phyloP scores from a whole-genome alignment of 768 basidiomycete genomes.

The Stropharia rugosoannulata region DNA sequence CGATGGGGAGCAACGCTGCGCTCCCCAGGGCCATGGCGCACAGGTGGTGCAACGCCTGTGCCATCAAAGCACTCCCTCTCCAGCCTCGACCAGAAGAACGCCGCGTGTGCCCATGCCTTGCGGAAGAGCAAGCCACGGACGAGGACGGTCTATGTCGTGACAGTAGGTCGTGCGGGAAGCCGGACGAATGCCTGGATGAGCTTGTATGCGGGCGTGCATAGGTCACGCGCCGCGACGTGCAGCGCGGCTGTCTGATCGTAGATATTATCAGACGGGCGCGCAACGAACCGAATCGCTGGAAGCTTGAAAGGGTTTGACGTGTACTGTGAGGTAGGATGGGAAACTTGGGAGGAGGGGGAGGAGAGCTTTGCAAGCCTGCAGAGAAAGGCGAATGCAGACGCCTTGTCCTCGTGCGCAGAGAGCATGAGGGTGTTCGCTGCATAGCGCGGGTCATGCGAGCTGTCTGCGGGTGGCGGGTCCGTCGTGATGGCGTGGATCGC shows the following conservation, averaged over 20 bases:
- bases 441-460: conserved; percentile 17
- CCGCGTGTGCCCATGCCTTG: conserved; percentile 36
- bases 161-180: conserved; percentile 34
- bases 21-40: neutral
- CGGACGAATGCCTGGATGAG: conserved; percentile 38
- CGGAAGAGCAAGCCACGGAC: conserved; percentile 53
- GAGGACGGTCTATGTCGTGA: conserved; percentile 51
- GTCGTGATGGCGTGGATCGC: conserved; percentile 29
- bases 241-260: conserved; percentile 49
- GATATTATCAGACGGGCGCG: conserved; percentile 34
- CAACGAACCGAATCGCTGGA: conserved; percentile 10
- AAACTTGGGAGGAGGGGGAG: too few relatives aligned
- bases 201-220: conserved; percentile 22
- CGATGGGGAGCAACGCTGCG: too few relatives aligned
- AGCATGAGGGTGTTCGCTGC: conserved; percentile 45
- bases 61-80: neutral
- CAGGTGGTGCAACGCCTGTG: neutral
- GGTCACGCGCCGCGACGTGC: conserved; percentile 42
- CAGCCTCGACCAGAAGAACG: conserved; percentile 43
- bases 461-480: conserved; percentile 4
- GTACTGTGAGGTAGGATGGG: neutral
- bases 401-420: conserved; percentile 36
- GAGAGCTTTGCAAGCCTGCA: conserved; percentile 1
- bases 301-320: neutral
- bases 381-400: conserved; percentile 49